These are phyloP conservation scores for Linanthus parryae DNA, from an alignment of 148 eudicot genomes.

Conservation along the genomic window DNA sequence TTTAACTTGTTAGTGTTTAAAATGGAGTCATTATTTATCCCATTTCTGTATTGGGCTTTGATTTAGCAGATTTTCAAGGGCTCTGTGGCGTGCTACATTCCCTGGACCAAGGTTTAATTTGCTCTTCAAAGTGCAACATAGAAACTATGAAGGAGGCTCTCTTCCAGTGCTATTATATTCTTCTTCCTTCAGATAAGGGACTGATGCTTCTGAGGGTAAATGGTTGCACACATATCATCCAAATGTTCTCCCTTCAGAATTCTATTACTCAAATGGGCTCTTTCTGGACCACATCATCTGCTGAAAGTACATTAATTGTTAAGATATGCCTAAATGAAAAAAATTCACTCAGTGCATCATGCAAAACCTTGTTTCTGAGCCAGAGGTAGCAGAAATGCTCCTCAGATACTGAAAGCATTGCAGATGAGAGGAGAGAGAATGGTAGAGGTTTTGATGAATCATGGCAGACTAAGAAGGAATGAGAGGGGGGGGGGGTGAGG, in stretches of 20 bases:
- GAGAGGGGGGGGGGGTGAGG: not conserved
- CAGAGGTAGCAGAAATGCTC: not conserved
- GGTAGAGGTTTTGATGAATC: not conserved
- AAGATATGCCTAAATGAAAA: not conserved
- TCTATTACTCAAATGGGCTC: not conserved
- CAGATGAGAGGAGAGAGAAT: not conserved
- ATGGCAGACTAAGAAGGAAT: too few relatives aligned
- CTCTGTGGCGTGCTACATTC: slow-evolving; percentile 57
- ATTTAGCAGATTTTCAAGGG: slow-evolving; percentile 56
- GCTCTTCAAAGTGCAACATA: slow-evolving; percentile 67
- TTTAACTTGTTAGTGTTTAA: slow-evolving; percentile 1
- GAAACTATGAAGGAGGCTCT: slow-evolving; percentile 55
- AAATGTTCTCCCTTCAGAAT: slow-evolving; percentile 1
- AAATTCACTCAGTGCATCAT: not conserved
- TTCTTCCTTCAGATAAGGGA: slow-evolving; percentile 68
- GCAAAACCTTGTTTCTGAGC: slow-evolving; percentile 3
- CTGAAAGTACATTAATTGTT: not conserved
- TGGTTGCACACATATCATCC: too few relatives aligned
- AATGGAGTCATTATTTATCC: not conserved
- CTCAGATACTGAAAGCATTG: not conserved
- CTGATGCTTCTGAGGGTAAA: slow-evolving; percentile 76
- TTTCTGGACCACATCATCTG: not conserved
- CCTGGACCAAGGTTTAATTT: slow-evolving; percentile 70
- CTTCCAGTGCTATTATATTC: slow-evolving; percentile 60
- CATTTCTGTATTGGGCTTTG: slow-evolving; percentile 15